phyloP scores from a whole-genome alignment of 345 rosid species.

The Linum usitatissimum region DNA sequence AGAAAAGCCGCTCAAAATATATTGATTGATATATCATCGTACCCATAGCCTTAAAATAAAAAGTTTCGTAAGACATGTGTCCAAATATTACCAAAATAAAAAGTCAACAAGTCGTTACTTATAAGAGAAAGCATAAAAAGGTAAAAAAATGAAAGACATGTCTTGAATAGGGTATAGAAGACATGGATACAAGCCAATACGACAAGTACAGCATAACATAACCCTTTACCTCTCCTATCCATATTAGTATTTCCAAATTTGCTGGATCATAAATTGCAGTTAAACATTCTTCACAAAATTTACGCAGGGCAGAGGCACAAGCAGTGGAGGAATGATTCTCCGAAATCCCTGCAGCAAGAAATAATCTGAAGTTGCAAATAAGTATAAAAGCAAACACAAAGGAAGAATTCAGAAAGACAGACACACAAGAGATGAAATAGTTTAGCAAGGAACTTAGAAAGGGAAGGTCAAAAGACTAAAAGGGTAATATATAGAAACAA shows the following conservation, averaged over 20 bases:
- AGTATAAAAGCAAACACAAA: conserved; percentile 21
- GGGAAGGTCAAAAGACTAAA: conserved; percentile 2
- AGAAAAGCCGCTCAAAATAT: not conserved
- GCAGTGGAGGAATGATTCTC: conserved; percentile 64
- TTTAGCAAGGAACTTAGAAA: not conserved
- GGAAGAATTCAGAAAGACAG: not conserved
- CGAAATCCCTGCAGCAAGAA: conserved; percentile 87
- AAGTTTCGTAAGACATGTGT: not conserved
- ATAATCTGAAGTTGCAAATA: conserved; percentile 66
- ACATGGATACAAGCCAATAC: not conserved
- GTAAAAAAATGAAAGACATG: too few relatives aligned
- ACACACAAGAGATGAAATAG: not conserved
- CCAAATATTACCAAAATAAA: not conserved
- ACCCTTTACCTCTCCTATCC: conserved; percentile 74
- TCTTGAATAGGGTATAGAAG: not conserved
- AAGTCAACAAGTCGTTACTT: not conserved
- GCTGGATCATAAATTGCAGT: conserved; percentile 58
- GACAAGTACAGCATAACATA: not conserved
- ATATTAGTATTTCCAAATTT: conserved; percentile 77
- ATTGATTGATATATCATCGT: not conserved
- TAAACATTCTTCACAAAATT: conserved; percentile 82
- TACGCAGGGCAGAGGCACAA: conserved; percentile 80
- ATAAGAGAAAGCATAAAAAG: not conserved
- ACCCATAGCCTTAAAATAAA: not conserved
- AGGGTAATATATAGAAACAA: not conserved